These are phyloP conservation scores for Kluyveromyces sp. DNA, from an alignment of 1,139 yeast genomes.

Conservation along the genomic window DNA sequence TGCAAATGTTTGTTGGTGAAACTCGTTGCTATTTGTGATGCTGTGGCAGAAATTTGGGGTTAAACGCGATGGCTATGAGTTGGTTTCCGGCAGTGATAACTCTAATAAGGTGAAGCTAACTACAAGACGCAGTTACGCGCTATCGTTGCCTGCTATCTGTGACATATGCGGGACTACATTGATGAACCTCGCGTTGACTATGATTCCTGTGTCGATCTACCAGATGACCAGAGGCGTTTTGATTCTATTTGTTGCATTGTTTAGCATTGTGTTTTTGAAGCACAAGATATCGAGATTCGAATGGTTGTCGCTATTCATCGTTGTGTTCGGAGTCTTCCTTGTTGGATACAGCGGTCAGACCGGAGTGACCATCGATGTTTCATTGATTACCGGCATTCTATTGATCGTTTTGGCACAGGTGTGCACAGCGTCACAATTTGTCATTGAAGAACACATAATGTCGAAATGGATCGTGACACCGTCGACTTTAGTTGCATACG, in stretches of 20 bases:
- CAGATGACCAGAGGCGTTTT: conserved; percentile 81
- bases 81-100: conserved; percentile 13
- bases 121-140: conserved; percentile 26
- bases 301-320: conserved; percentile 58
- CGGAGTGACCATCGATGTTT: conserved; percentile 18
- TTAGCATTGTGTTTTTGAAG: conserved; percentile 58
- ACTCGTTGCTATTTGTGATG: conserved; percentile 45
- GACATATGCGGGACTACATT: conserved; percentile 70
- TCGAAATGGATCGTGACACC: conserved; percentile 50
- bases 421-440: conserved; percentile 70
- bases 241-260: conserved; percentile 67
- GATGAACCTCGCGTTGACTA: conserved; percentile 66
- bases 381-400: conserved; percentile 44
- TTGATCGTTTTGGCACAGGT: conserved; percentile 57
- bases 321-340: conserved; percentile 58
- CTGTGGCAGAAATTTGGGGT: conserved; percentile 6
- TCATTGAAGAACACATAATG: conserved; percentile 65
- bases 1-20: conserved; percentile 80
- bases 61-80: not conserved
- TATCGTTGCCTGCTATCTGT: conserved; percentile 61
- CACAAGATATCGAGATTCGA: conserved; percentile 52
- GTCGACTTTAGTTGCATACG: conserved; percentile 61
- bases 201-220: conserved; percentile 75
- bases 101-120: conserved; percentile 16
- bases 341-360: conserved; percentile 62